These are phyloP conservation scores for Hymenoscyphus scutula DNA, from an alignment of 2,329 filamentous ascomycete genomes.

Conservation along the genomic window DNA sequence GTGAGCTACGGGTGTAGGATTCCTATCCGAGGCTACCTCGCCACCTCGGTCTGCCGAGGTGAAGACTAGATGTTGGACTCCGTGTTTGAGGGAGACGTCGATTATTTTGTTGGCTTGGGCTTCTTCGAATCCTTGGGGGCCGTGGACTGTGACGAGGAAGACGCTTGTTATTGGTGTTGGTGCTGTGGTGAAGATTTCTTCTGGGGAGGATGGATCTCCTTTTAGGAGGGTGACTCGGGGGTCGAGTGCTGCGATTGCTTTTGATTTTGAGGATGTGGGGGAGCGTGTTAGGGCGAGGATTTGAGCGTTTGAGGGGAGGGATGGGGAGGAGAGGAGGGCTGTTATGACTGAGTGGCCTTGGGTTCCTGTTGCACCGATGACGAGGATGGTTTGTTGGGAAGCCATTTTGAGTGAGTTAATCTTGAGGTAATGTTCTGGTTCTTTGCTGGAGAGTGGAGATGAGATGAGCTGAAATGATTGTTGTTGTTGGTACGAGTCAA, in stretches of 20 bases:
- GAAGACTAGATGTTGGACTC: slow-evolving; percentile 62
- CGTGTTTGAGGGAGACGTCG: slow-evolving; percentile 53
- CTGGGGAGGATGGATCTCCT: not conserved
- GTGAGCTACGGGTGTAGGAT: slow-evolving; percentile 57
- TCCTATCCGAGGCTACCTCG: slow-evolving; percentile 46
- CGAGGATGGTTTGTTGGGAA: too few relatives aligned
- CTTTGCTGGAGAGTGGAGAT: too few relatives aligned
- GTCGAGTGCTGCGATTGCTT: not conserved
- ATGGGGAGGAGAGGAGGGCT: too few relatives aligned
- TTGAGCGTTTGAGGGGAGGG: not conserved
- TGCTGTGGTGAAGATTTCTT: not conserved
- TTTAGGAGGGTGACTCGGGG: slow-evolving; percentile 3
- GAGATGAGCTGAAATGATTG: too few relatives aligned
- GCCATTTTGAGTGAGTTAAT: too few relatives aligned
- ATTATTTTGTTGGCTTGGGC: slow-evolving; percentile 50
- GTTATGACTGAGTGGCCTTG: too few relatives aligned
- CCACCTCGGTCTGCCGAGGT: slow-evolving; percentile 63
- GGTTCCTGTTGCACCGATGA: too few relatives aligned
- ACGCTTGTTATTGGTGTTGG: not conserved
- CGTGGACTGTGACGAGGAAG: slow-evolving; percentile 11
- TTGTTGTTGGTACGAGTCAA: too few relatives aligned
- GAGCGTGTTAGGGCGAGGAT: slow-evolving; percentile 9
- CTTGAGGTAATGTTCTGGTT: too few relatives aligned
- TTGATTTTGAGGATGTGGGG: slow-evolving; percentile 2
- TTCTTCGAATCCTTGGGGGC: slow-evolving; percentile 41